A percentile compares a stretch with the other conserved stretches of the same genome.
These are phyloP conservation scores for Vishniacozyma victoriae DNA, from an alignment of 768 basidiomycete species.

Conservation along the genomic window DNA sequence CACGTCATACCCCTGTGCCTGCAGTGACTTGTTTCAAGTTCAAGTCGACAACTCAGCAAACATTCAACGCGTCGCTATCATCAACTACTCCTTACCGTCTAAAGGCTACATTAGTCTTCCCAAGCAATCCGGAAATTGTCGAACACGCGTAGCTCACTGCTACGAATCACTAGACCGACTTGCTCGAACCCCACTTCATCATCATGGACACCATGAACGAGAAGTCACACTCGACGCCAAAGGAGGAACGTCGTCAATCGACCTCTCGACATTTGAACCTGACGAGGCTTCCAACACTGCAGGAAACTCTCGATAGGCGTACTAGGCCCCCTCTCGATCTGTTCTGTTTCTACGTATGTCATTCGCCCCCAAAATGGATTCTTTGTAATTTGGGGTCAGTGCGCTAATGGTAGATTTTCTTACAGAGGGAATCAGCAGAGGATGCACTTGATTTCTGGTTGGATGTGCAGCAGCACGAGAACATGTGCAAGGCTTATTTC, in stretches of 20 bases:
- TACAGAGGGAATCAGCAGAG: conserved; percentile 91
- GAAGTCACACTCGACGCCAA: conserved; percentile 16
- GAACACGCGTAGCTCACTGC: no score
- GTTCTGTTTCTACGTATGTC: conserved; percentile 95
- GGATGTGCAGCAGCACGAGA: conserved; percentile 98
- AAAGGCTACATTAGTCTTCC: no score
- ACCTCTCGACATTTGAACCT: conserved; percentile 34
- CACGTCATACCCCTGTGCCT: no score
- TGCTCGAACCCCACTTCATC: no score
- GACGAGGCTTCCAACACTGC: conserved; percentile 43
- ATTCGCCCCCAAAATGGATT: not conserved
- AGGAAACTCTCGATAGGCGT: conserved; percentile 81
- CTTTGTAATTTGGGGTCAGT: not conserved
- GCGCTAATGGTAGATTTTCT: conserved; percentile 61
- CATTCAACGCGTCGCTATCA: no score
- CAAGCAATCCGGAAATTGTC: no score
- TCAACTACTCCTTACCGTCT: no score
- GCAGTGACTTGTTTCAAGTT: no score
- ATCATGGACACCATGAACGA: conserved; percentile 33
- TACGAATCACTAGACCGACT: no score
- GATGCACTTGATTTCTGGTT: conserved; percentile 98
- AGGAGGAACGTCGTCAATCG: conserved; percentile 26
- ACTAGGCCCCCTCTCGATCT: conserved; percentile 94
- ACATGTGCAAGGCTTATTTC: conserved; percentile 96
- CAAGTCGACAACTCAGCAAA: no score